A percentile compares a stretch with the other conserved stretches of the same genome.
Conservation (phyloP, 306 rosid species). For the Hippophae tibetana region DNA sequence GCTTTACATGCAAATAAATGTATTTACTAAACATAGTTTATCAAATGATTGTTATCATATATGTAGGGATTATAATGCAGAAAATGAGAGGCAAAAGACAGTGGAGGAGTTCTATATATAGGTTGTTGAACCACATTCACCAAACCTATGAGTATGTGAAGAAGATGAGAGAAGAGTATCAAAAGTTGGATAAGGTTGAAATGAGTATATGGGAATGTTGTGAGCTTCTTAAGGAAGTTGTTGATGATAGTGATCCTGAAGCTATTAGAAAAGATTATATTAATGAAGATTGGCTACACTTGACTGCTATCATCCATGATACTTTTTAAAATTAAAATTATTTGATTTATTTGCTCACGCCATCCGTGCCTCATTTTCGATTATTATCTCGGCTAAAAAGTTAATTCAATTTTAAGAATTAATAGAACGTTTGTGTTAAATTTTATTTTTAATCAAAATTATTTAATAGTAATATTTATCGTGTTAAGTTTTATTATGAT, state of each 20-base stretch:
- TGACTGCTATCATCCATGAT: slow-evolving; percentile 71
- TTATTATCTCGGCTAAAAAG: too few species aligned
- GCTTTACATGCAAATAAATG: too few species aligned
- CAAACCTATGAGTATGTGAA: slow-evolving; percentile 48
- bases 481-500: too few species aligned
- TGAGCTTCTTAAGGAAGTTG: slow-evolving; percentile 45
- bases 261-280: slow-evolving; percentile 48
- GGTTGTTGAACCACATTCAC: slow-evolving; percentile 47
- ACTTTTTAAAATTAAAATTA: neutral
- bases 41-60: neutral
- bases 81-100: slow-evolving; percentile 41
- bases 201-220: slow-evolving; percentile 75
- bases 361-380: too few species aligned
- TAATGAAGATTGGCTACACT: slow-evolving; percentile 52
- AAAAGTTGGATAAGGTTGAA: slow-evolving; percentile 35
- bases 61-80: slow-evolving; percentile 46
- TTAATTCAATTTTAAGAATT: too few species aligned
- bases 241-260: slow-evolving; percentile 13
- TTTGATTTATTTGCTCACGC: too few species aligned
- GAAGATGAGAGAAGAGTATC: slow-evolving; percentile 43
- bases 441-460: too few species aligned
- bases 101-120: slow-evolving; percentile 67
- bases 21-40: neutral
- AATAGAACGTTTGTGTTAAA: too few species aligned
- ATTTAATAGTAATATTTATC: too few species aligned